These are phyloP conservation scores for Ustilago nuda DNA, from an alignment of 1,284 basidiomycete genomes.

Conservation along the genomic window DNA sequence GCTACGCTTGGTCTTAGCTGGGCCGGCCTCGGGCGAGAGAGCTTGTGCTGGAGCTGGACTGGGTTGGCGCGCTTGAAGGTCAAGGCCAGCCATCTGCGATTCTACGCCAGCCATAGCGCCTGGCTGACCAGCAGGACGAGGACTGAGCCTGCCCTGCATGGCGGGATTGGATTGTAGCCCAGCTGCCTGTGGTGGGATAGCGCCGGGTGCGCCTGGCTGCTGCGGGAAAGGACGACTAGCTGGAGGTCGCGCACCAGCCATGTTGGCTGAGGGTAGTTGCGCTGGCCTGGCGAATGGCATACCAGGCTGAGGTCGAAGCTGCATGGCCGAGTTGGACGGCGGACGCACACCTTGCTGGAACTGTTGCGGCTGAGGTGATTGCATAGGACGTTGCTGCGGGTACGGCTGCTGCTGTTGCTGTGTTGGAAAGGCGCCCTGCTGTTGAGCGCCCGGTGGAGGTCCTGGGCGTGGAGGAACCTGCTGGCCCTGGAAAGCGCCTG, in stretches of 20 bases:
- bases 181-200: conserved; percentile 10
- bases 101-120: conserved; percentile 22
- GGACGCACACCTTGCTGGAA: conserved; percentile 25
- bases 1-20: conserved; percentile 62
- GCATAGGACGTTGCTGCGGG: conserved; percentile 26
- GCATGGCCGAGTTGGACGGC: conserved; percentile 25
- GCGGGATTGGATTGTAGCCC: conserved; percentile 21
- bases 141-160: conserved; percentile 40
- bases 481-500: conserved; percentile 24
- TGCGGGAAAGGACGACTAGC: conserved; percentile 34
- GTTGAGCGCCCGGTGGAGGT: conserved; percentile 15
- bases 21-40: conserved; percentile 35
- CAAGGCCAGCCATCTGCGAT: conserved; percentile 51
- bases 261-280: conserved; percentile 18
- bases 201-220: conserved; percentile 16
- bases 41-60: conserved; percentile 20
- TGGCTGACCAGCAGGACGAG: conserved; percentile 36
- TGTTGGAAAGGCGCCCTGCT: conserved; percentile 21
- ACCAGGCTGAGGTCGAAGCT: conserved; percentile 34
- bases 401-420: conserved; percentile 40
- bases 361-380: conserved; percentile 21
- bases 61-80: conserved; percentile 41
- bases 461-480: conserved; percentile 32
- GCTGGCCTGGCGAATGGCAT: conserved; percentile 29
- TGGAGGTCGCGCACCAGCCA: conserved; percentile 27